Evolutionary conservation across 768 basidiomycete genomes (phyloP), one percentile per base, ranked within the genome.

Genomic region (Chiua virens): DNA sequence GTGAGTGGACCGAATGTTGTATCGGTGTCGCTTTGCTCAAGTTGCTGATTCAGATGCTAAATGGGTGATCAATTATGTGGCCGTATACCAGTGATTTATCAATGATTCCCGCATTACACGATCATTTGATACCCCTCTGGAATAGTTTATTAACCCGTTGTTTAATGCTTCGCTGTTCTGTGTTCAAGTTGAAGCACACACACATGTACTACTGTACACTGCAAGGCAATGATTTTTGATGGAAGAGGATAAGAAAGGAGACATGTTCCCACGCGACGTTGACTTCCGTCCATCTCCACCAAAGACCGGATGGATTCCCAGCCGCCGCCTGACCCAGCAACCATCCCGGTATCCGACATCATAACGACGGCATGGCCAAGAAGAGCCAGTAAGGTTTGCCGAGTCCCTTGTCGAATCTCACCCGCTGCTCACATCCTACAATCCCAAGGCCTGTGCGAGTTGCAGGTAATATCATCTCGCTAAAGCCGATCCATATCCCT

Each of bases 31-130:
- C 17, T n/a, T 38, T 20, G 38, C 41, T 56, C 23, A 64, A 22
- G 53, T 54, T 8, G 7, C 44, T 15, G 5, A 17, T 47, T 6
- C 56, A 84, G 81, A 70, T 58, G 80, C 82, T 11, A 67, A 77
- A 62, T 83, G 81, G 81, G 68, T 73, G 52, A 70, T 85, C 64
- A 79, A 80, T 59, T 82, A 78, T 58, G 70, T 84, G 48, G 75
- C 78, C 30, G 76, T 81, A 41, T 84, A 79, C 66, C 70, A 79
- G 47, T 67, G 45, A 53, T 43, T 17, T 14, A n/a, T 30, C 20
- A 27, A 27, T 39, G 5, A 5, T 22, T 13, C 21, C 4, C 39
- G n/a, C 28, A 11, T 22, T 38, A 47, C 32, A 27, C 34, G 11
- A 1, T 34, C 34, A 15, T 34, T 34, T 34, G 15, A 34, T 34